phyloP scores from a whole-genome alignment of 441 rosid genomes.

The Brassica hybrid region DNA sequence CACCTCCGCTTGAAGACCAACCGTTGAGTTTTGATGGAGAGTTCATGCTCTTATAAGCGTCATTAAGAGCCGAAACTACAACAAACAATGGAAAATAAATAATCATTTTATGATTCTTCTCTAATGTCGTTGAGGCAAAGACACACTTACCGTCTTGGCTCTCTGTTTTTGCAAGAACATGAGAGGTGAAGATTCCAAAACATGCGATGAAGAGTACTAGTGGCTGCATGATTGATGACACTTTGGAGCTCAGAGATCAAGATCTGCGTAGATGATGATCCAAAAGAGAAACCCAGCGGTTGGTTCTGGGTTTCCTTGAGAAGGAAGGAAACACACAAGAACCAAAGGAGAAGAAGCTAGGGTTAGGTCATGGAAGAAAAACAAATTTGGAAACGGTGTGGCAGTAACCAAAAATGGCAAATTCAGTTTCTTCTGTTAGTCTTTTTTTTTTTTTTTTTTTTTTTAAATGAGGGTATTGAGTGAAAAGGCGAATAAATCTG shows the following conservation, averaged over 20 bases:
- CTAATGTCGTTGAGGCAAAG: neutral
- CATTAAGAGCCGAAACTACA: constrained; percentile 88
- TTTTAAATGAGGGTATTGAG: too few species aligned
- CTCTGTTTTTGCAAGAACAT: constrained; percentile 66
- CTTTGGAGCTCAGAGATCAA: constrained; percentile 6
- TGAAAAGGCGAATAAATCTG: constrained; percentile 31
- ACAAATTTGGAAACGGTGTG: constrained; percentile 31
- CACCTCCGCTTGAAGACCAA: too few species aligned
- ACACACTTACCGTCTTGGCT: constrained; percentile 61
- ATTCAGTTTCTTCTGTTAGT: constrained; percentile 39
- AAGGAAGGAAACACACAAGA: constrained; percentile 38
- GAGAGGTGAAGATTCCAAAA: constrained; percentile 49
- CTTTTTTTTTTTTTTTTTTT: neutral
- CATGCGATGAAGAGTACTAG: constrained; percentile 38
- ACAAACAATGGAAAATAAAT: too few species aligned
- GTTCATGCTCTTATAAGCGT: constrained; percentile 64
- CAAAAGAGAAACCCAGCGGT: constrained; percentile 39
- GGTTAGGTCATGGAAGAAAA: constrained; percentile 28
- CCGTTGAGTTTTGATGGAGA: too few species aligned
- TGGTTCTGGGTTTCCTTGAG: constrained; percentile 43
- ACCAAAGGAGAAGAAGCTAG: constrained; percentile 31
- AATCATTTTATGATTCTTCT: neutral
- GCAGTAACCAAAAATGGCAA: constrained; percentile 42
- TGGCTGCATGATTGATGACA: constrained; percentile 22
- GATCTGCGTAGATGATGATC: constrained; percentile 16